Base-by-base conservation (phyloP, 306 rosid genomes). In the Hippophae rhamnoides region DNA sequence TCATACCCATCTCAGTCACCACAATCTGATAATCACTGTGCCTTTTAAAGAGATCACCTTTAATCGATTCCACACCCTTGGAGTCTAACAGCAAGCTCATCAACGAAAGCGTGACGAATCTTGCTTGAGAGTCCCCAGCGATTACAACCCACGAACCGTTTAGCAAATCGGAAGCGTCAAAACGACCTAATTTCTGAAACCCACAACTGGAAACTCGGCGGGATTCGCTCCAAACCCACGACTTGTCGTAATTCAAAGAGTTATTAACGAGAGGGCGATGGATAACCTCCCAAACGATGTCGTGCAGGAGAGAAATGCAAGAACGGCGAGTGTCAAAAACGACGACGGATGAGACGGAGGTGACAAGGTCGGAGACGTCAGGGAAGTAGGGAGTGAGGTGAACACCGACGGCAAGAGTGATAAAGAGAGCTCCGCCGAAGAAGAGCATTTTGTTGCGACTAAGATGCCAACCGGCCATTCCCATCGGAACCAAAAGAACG, bases 391-490 rank as follows among this genome's bases (percentile, higher is more conserved):
- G 90, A 52, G 94, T 84, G 43, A 90, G 79, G 72, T 90, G 97
- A 66, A 90, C 96, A 51, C 94, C 95, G 58, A 90, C 81, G 10
- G 97, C 97, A 54, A 90, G 97, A 3, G 96, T 77, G 63, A 90
- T 87, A 75, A 90, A 90, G 46, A 90, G 94, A 38, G 94, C 90
- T 5, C 96, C 96, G 68, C 96, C 74, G 78, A 90, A 90, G 69
- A 90, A 90, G 47, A 90, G 89, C 74, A 87, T 83, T 61, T 90
- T 90, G 81, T 90, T 90, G 52, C 97, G 94, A 72, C 97, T 87
- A 63, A 87, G 78, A 62, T 90, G 97, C 84, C 87, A 90, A 10
- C 97, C 96, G 6, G 97, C 97, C 96, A 90, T 87, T 43, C 78
- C 96, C 97, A 90, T 90, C 18, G 97, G 97, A 27, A 90, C 97